Evolutionary conservation across 768 basidiomycete genomes (phyloP), one percentile per base, ranked within the genome.

Genomic region (Hygrocybe punicea): DNA sequence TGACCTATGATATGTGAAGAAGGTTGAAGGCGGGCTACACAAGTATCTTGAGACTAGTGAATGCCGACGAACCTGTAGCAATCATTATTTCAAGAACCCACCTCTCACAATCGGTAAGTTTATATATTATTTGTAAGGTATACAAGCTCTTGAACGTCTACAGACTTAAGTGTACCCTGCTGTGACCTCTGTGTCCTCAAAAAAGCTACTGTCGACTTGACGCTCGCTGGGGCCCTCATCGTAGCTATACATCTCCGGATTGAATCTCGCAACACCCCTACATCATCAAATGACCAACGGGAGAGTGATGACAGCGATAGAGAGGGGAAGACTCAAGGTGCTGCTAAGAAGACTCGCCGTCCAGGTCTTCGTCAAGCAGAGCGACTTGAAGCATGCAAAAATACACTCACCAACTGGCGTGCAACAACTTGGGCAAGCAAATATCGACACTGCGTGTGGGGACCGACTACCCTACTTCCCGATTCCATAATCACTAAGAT

Each of bases 21-120:
- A 67, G n/a, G 67, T 75, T 1, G 73, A 77, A 33, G 61, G 62
- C 2, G 56, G 52, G 6, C 40, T 76, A 49, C 62, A 69, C 1
- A 53, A 52, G 23, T 75, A 68, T 63, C 68, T 75, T 19, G 60
- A 63, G 19, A 71, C 0, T 59, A 67, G 1, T 63, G 67, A 10
- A 42, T 74, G 0, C 21, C 65, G 8, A 29, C 29, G 29, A 29
- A 29, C 29, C 4, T 29, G 29, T 29, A 29, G 29, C 1, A 66
- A 75, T 57, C 39, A 57, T 36, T 71, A 73, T 51, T 78, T 74
- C 51, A 36, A 63, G 11, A 75, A 73, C 55, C 73, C 68, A 7
- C 58, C 59, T 1, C 53, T 16, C 21, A 54, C 59, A 29, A 71
- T 74, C 57, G 48, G 64, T 60, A 16, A 36, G 35, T 61, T 14